Evolutionary conservation across 2,329 filamentous ascomycete genomes (phyloP).

Genomic region (Neonectria punicea): DNA sequence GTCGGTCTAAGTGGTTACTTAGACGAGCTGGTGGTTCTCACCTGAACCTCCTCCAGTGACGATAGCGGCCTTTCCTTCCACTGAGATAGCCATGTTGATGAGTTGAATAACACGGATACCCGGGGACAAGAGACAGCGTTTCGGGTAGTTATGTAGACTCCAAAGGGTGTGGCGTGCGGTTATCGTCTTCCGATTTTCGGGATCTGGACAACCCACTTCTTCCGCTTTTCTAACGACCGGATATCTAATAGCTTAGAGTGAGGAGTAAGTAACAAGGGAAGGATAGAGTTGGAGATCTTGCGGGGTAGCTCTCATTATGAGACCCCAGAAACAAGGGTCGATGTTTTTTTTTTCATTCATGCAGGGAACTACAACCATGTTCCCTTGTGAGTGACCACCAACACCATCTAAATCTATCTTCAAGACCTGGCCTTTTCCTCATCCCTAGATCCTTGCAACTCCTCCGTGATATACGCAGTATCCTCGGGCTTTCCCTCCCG

Average conservation of each 20-base stretch:
- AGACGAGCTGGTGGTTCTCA: conserved; percentile 2
- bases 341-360: not conserved
- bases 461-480: conserved; percentile 35
- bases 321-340: not conserved
- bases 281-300: conserved; percentile 9
- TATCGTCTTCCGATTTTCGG: conserved; percentile 29
- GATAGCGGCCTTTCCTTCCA: conserved; percentile 32
- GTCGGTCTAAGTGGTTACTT: not conserved
- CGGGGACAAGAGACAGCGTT: not conserved
- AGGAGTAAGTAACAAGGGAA: conserved; percentile 3
- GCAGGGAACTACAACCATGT: conserved; percentile 10
- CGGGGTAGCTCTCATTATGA: conserved; percentile 16
- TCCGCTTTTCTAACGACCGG: not conserved
- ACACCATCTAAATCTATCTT: not conserved
- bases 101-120: not conserved
- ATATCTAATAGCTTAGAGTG: not conserved
- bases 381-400: conserved; percentile 4
- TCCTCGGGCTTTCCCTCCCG: conserved; percentile 65
- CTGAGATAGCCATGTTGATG: conserved; percentile 22
- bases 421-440: conserved; percentile 44
- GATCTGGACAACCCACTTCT: not conserved
- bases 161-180: conserved; percentile 12
- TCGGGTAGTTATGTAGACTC: not conserved
- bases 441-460: conserved; percentile 30
- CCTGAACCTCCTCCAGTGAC: conserved; percentile 39